A percentile compares a stretch with the other conserved stretches of the same genome.
These are phyloP conservation scores for Nicotiana knightiana DNA, from an alignment of 257 asterid species.

Conservation along the genomic window DNA sequence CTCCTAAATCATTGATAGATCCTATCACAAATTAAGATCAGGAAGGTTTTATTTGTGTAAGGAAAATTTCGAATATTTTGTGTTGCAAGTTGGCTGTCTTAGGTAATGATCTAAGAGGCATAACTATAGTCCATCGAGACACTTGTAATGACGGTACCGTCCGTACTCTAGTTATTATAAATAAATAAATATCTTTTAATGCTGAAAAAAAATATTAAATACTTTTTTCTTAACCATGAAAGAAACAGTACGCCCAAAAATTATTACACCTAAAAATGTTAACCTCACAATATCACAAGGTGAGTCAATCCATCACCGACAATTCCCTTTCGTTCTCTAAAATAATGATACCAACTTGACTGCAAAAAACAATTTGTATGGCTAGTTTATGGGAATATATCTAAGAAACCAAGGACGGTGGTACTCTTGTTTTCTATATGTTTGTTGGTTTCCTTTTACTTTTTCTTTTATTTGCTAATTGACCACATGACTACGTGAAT, in stretches of 20 bases:
- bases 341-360: background rate
- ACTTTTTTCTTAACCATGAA: too few relatives aligned
- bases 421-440: background rate
- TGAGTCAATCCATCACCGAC: constrained; percentile 14
- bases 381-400: background rate
- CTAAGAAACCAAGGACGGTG: background rate
- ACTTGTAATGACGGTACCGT: too few relatives aligned
- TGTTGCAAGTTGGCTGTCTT: too few relatives aligned
- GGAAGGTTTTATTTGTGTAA: too few relatives aligned
- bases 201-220: too few relatives aligned
- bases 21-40: too few relatives aligned
- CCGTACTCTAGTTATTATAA: too few relatives aligned
- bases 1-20: too few relatives aligned
- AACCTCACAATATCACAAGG: background rate
- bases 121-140: too few relatives aligned
- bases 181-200: too few relatives aligned
- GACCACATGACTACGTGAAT: background rate
- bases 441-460: background rate
- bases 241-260: background rate
- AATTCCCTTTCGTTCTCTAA: constrained; percentile 14
- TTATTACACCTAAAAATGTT: background rate
- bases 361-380: background rate
- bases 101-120: too few relatives aligned
- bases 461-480: background rate
- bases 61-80: too few relatives aligned